Evolutionary conservation across 2,329 filamentous ascomycete genomes (phyloP).

Genomic region (Aspergillus ruber): DNA sequence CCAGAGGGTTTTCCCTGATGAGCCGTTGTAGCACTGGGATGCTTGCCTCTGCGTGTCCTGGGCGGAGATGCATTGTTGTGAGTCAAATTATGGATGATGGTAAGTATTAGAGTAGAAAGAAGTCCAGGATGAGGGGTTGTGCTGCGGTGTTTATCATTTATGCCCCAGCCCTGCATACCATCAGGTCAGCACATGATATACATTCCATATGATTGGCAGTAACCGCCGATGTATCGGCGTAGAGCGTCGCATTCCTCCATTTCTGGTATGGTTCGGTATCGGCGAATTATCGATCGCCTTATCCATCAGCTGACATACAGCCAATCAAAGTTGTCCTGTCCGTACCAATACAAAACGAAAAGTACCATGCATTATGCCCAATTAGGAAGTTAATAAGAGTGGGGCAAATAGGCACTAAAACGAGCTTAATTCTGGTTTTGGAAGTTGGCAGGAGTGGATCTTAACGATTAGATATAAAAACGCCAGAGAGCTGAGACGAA

Average conservation of each 20-base stretch:
- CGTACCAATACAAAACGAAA: background rate
- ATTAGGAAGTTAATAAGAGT: background rate
- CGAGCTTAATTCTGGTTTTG: background rate
- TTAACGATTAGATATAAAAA: background rate
- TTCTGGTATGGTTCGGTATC: too few relatives aligned
- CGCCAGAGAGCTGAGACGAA: background rate
- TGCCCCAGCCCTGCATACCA: background rate
- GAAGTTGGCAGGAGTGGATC: slow-evolving; percentile 2
- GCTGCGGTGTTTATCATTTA: too few relatives aligned
- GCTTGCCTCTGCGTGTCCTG: slow-evolving; percentile 47
- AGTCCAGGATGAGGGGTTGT: background rate
- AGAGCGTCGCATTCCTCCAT: background rate
- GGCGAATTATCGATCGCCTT: too few relatives aligned
- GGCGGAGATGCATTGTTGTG: slow-evolving; percentile 51
- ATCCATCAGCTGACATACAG: too few relatives aligned
- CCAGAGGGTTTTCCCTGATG: slow-evolving; percentile 55
- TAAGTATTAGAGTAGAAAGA: too few relatives aligned
- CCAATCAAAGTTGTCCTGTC: too few relatives aligned
- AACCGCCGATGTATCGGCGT: background rate
- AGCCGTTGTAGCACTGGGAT: slow-evolving; percentile 48
- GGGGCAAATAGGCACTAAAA: background rate
- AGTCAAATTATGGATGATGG: background rate
- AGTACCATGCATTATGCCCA: background rate
- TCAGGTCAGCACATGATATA: background rate
- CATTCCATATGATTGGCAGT: background rate